A percentile compares a stretch with the other conserved stretches of the same genome.
These are phyloP conservation scores for Ogataea henricii DNA, from an alignment of 805 yeast species.

Conservation along the genomic window DNA sequence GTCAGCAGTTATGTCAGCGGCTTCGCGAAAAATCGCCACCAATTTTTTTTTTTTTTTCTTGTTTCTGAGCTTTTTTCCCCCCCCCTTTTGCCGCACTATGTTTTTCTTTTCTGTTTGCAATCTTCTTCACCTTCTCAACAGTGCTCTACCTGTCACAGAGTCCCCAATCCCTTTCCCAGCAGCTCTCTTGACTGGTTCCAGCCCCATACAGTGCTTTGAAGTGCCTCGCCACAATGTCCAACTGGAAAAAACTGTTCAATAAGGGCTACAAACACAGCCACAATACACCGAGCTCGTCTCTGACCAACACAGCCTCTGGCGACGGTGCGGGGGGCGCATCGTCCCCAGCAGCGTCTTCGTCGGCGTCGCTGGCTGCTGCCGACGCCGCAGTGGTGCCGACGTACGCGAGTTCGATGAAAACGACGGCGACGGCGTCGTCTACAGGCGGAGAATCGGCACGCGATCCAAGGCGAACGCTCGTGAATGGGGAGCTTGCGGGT, in stretches of 20 bases:
- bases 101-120: constrained; percentile 12
- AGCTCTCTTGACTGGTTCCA: no score
- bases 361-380: constrained; percentile 15
- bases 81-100: not conserved
- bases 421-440: constrained; percentile 9
- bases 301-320: constrained; percentile 12
- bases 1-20: not conserved
- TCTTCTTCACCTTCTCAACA: not conserved
- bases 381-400: not conserved
- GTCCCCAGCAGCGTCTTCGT: not conserved
- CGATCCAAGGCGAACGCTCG: constrained; percentile 28
- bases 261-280: constrained; percentile 21
- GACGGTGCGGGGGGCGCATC: not conserved
- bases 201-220: not conserved
- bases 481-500: constrained; percentile 17
- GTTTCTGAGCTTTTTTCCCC: not conserved
- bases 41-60: no score
- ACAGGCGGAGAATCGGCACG: constrained; percentile 17
- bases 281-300: constrained; percentile 17
- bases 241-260: constrained; percentile 35
- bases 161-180: no score
- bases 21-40: not conserved
- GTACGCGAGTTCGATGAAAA: constrained; percentile 15
- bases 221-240: constrained; percentile 27
- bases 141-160: not conserved